Conservation (phyloP, 1,284 basidiomycete genomes). For the Tilletia indica region DNA sequence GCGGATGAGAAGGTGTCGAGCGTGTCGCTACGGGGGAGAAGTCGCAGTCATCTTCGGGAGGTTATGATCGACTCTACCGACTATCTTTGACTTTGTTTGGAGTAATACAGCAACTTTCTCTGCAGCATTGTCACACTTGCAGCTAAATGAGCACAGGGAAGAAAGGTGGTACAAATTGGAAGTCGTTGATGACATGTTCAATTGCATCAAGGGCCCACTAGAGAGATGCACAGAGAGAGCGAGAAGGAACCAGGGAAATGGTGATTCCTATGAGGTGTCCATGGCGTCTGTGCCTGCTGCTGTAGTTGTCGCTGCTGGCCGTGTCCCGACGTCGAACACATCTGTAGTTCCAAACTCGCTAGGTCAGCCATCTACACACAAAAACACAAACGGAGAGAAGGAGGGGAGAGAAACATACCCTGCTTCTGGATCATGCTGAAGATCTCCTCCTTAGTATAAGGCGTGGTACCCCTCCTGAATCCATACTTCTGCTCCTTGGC, state of each 20-base stretch:
- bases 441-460: constrained; percentile 53
- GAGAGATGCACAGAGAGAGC: too few relatives aligned
- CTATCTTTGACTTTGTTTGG: too few relatives aligned
- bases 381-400: background rate
- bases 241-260: too few relatives aligned
- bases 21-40: too few relatives aligned
- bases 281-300: constrained; percentile 32
- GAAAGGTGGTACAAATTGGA: too few relatives aligned
- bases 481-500: constrained; percentile 51
- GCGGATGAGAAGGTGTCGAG: background rate
- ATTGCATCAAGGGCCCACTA: too few relatives aligned
- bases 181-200: too few relatives aligned
- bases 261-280: constrained; percentile 33
- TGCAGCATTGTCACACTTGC: too few relatives aligned
- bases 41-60: background rate
- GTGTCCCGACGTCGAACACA: constrained; percentile 8
- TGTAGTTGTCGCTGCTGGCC: constrained; percentile 20
- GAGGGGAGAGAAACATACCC: constrained; percentile 55
- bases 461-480: constrained; percentile 75
- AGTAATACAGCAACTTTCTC: too few relatives aligned
- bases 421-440: constrained; percentile 62
- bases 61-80: background rate
- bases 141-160: too few relatives aligned
- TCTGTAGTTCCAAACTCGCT: background rate
- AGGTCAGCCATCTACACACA: too few relatives aligned